phyloP scores from a whole-genome alignment of 495 filamentous ascomycete species.

The Echria macrotheca region DNA sequence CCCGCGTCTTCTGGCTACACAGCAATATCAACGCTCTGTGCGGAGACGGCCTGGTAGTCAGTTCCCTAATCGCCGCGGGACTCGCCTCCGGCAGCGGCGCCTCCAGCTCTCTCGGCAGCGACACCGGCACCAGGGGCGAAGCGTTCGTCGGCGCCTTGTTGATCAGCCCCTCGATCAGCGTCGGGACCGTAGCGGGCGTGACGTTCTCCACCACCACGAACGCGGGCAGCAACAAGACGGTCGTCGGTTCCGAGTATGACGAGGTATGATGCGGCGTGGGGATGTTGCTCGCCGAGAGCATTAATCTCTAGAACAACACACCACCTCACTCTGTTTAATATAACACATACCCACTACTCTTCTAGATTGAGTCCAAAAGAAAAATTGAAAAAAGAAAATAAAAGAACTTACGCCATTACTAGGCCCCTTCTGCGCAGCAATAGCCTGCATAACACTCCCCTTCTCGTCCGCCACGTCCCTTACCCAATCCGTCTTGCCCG shows the following conservation, averaged over 20 bases:
- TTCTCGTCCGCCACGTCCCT: conserved; percentile 83
- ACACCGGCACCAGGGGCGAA: conserved; percentile 52
- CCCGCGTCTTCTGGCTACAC: conserved; percentile 87
- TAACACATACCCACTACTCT: too few relatives aligned
- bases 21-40: conserved; percentile 85
- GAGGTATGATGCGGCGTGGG: conserved; percentile 59
- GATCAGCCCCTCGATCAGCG: conserved; percentile 67
- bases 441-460: conserved; percentile 92
- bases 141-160: conserved; percentile 69
- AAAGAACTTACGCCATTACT: conserved; percentile 73
- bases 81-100: conserved; percentile 47
- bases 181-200: conserved; percentile 65
- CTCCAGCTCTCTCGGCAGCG: conserved; percentile 37
- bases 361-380: too few relatives aligned
- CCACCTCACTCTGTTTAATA: too few relatives aligned
- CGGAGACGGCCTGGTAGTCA: conserved; percentile 65
- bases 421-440: conserved; percentile 56
- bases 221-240: conserved; percentile 78
- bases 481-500: conserved; percentile 93
- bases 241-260: conserved; percentile 63
- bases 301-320: conserved; percentile 67
- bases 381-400: too few relatives aligned
- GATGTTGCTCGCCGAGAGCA: conserved; percentile 93
- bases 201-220: conserved; percentile 86
- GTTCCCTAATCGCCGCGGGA: conserved; percentile 29